Evolutionary conservation across 2,329 filamentous ascomycete species (phyloP).

Genomic region (Sarocladiaceae sp.): DNA sequence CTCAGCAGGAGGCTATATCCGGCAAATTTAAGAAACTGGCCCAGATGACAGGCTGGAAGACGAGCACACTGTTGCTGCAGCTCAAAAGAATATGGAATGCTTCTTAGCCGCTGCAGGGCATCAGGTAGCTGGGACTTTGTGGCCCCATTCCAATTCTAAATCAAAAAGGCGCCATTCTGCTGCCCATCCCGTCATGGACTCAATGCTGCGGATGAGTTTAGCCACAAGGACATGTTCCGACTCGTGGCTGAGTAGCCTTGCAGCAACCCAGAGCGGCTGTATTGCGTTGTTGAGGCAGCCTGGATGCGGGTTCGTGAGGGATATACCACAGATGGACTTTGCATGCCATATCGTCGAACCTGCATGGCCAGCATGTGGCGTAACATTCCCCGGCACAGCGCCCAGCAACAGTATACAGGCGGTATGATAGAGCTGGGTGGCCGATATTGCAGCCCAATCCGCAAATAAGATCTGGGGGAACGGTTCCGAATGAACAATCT

Average conservation of each 20-base stretch:
- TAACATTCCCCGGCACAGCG: slow-evolving; percentile 14
- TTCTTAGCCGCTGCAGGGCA: not conserved
- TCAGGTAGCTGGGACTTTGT: slow-evolving; percentile 21
- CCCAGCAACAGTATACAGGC: slow-evolving; percentile 45
- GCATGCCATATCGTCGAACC: slow-evolving; percentile 47
- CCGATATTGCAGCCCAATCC: slow-evolving; percentile 49
- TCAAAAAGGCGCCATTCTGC: slow-evolving; percentile 47
- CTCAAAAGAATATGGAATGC: slow-evolving; percentile 23
- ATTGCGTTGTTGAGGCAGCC: slow-evolving; percentile 52
- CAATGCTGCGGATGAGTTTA: slow-evolving; percentile 42
- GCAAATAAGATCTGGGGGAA: slow-evolving; percentile 48
- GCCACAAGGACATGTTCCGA: slow-evolving; percentile 33
- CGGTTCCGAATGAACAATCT: slow-evolving; percentile 33
- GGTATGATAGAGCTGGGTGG: slow-evolving; percentile 52
- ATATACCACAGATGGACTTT: slow-evolving; percentile 49
- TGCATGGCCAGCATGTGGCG: slow-evolving; percentile 11
- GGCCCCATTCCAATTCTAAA: slow-evolving; percentile 36
- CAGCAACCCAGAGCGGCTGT: slow-evolving; percentile 51
- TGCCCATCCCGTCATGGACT: slow-evolving; percentile 46
- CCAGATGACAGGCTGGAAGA: slow-evolving; percentile 35
- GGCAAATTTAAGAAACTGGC: slow-evolving; percentile 30
- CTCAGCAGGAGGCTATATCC: slow-evolving; percentile 37
- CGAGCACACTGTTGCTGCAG: slow-evolving; percentile 18
- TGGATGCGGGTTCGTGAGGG: slow-evolving; percentile 46
- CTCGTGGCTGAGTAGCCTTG: slow-evolving; percentile 44